These are phyloP conservation scores for Starmerella riodocensis DNA, from an alignment of 805 yeast species.

Conservation along the genomic window DNA sequence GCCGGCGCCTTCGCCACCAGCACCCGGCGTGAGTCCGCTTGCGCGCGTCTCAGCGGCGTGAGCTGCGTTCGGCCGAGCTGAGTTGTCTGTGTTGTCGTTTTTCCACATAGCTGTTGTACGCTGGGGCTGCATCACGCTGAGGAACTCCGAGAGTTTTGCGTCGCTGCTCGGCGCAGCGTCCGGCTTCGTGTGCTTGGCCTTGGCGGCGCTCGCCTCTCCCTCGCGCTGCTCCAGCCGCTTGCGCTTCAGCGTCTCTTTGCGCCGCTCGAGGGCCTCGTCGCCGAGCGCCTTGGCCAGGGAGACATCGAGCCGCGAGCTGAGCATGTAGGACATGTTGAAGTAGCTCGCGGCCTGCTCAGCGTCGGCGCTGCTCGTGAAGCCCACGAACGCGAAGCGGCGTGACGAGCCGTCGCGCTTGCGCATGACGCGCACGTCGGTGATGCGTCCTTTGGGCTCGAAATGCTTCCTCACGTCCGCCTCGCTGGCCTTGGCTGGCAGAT, in stretches of 20 bases:
- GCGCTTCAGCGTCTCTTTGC: conserved; percentile 33
- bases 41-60: conserved; percentile 9
- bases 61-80: neutral
- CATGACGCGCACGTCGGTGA: conserved; percentile 81
- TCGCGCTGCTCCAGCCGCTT: conserved; percentile 9
- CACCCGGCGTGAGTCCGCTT: conserved; percentile 15
- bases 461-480: conserved; percentile 61
- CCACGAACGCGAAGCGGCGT: conserved; percentile 86
- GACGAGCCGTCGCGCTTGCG: conserved; percentile 73
- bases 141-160: conserved; percentile 55
- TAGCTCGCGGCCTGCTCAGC: conserved; percentile 67
- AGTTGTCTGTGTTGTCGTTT: conserved; percentile 29
- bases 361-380: conserved; percentile 58
- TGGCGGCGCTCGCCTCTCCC: neutral
- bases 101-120: conserved; percentile 25
- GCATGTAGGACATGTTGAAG: conserved; percentile 67
- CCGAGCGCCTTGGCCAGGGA: conserved; percentile 72
- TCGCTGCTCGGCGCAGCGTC: conserved; percentile 15
- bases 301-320: conserved; percentile 69
- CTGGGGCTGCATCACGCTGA: conserved; percentile 72
- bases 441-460: conserved; percentile 45
- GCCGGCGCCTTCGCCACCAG: conserved; percentile 34
- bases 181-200: conserved; percentile 19
- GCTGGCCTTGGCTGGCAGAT: conserved; percentile 63
- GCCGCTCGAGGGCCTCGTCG: conserved; percentile 49